Conservation (phyloP, 768 basidiomycete species). For the Paxillus ammoniavirescens region DNA sequence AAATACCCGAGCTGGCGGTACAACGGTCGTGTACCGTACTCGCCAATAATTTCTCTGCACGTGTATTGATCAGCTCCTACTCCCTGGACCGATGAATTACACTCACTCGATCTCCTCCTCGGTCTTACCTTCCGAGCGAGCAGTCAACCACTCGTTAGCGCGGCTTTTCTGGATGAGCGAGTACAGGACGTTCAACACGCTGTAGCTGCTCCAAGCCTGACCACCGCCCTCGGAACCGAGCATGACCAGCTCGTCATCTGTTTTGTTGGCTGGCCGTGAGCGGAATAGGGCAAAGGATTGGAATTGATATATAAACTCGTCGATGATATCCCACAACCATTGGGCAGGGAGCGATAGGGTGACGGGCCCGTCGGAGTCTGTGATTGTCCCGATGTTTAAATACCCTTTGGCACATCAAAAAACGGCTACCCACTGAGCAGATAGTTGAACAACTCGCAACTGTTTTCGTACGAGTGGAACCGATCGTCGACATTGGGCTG, state of each 20-base stretch:
- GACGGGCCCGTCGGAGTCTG: constrained; percentile 91
- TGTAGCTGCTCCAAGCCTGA: constrained; percentile 96
- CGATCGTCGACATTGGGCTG: constrained; percentile 96
- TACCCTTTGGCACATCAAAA: neutral
- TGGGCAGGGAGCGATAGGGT: constrained; percentile 92
- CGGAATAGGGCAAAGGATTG: constrained; percentile 94
- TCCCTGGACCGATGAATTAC: neutral
- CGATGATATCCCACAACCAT: constrained; percentile 98
- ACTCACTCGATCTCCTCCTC: constrained; percentile 83
- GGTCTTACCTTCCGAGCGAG: constrained; percentile 76
- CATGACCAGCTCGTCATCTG: constrained; percentile 84
- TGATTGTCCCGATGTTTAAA: neutral
- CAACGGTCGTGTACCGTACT: constrained; percentile 86
- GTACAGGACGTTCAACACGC: constrained; percentile 96
- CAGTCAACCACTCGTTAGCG: constrained; percentile 89
- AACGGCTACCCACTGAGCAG: constrained; percentile 69
- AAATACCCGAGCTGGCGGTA: constrained; percentile 98
- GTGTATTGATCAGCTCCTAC: constrained; percentile 1
- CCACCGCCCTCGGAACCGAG: constrained; percentile 74
- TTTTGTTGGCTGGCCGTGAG: constrained; percentile 78
- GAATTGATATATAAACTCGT: constrained; percentile 98
- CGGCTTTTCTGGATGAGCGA: constrained; percentile 97
- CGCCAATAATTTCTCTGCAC: constrained; percentile 77
- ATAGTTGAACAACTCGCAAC: constrained; percentile 98
- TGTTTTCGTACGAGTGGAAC: constrained; percentile 97